Conservation (phyloP, 1,284 basidiomycete genomes). For the Trichosporon asahii region DNA sequence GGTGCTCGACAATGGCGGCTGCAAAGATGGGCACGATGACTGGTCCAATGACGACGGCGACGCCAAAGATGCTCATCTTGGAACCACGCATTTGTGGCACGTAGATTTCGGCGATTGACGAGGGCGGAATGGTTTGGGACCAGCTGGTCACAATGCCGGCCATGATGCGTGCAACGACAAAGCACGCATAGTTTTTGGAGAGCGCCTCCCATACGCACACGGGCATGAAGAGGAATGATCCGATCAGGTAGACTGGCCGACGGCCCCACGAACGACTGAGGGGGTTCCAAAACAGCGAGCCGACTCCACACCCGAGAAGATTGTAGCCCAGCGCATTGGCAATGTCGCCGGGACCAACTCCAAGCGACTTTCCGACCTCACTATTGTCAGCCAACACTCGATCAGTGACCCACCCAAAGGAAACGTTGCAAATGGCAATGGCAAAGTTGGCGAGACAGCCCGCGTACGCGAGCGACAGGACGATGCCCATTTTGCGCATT, state of each 20-base stretch:
- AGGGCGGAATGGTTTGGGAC: slow-evolving; percentile 36
- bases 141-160: slow-evolving; percentile 30
- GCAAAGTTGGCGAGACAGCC: slow-evolving; percentile 42
- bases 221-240: slow-evolving; percentile 45
- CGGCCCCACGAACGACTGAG: slow-evolving; percentile 37
- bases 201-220: slow-evolving; percentile 44
- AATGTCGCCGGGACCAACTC: slow-evolving; percentile 31
- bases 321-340: slow-evolving; percentile 48
- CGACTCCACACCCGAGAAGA: slow-evolving; percentile 49
- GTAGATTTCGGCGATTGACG: slow-evolving; percentile 38
- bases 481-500: slow-evolving; percentile 40
- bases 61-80: slow-evolving; percentile 41
- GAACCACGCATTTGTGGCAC: slow-evolving; percentile 41
- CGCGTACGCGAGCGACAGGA: slow-evolving; percentile 33
- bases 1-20: slow-evolving; percentile 36
- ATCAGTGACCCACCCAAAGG: background rate
- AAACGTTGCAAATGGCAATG: slow-evolving; percentile 12
- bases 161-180: slow-evolving; percentile 31
- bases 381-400: background rate
- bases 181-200: slow-evolving; percentile 29
- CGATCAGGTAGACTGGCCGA: slow-evolving; percentile 44
- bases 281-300: slow-evolving; percentile 43
- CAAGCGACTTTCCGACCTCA: slow-evolving; percentile 4
- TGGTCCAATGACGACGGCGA: slow-evolving; percentile 37
- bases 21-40: slow-evolving; percentile 45